Base-by-base conservation (phyloP, 2,329 filamentous ascomycete genomes). In the Fusarium sterilihyphosum region DNA sequence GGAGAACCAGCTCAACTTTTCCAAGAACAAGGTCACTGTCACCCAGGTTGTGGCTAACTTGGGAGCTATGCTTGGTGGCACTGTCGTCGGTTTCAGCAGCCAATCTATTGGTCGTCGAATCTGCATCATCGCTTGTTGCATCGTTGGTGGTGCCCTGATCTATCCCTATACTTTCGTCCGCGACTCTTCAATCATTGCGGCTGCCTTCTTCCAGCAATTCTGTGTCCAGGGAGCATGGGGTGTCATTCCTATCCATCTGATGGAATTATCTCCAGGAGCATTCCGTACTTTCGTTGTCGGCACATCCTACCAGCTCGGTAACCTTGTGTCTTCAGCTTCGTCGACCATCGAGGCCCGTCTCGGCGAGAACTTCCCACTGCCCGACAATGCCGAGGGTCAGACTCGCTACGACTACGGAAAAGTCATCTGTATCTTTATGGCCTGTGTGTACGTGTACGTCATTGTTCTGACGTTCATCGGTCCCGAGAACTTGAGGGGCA, bases 351-450 rank as follows among this genome's bases (percentile, higher is more conserved):
- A 96, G 81, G 88, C 92, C 3, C 92, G 89, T 2, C 91, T 95
- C 43, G 93, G 93, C 41, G 92, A 95, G 82, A 84, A 86, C 3
- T 96, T 94, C 81, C 93, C 93, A 0, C 86, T 97, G 7, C 86
- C 91, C 0, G 84, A 89, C 1, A 88, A 87, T 3, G 81, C 86
- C 24, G 80, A 82, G 2, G 86, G 84, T 1, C 81, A 83, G 38
- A 81, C 83, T 53, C 85, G 92, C 7, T 94, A 92, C 81, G 85
- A 94, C 67, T 97, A 97, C 76, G 94, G 94, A 44, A 92, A 92
- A 76, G 94, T 97, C 16, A 96, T 97, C 73, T 94, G 92, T 79
- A 96, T 97, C 79, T 97, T 98, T 83, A 95, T 98, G 93, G 95
- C 88, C 2, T 94, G 92, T 75, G 94, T 97, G 3, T 97, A 89